Evolutionary conservation across 2,329 filamentous ascomycete genomes (phyloP).

Genomic region (Dactylellina drechsleri): DNA sequence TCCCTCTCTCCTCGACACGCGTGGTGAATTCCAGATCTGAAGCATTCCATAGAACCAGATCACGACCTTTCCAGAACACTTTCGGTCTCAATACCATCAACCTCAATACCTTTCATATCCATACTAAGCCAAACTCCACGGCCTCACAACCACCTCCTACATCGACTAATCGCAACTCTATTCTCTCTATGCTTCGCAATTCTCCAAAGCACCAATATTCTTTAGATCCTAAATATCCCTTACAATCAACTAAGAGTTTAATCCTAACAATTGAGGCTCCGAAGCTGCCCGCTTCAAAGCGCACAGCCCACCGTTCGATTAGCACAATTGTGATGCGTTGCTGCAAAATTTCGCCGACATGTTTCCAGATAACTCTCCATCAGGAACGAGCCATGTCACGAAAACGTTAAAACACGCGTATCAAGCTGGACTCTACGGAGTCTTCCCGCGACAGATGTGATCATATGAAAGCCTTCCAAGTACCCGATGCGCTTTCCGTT

Average conservation of each 20-base stretch:
- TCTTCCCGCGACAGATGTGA: background rate
- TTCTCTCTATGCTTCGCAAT: too few species aligned
- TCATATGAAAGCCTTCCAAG: constrained; percentile 3
- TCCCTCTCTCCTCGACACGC: background rate
- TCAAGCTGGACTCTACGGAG: too few species aligned
- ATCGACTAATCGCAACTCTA: too few species aligned
- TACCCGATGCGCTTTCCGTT: too few species aligned
- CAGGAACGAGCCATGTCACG: constrained; percentile 35
- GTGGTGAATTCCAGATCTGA: constrained; percentile 20
- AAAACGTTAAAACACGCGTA: background rate
- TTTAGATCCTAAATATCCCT: too few species aligned
- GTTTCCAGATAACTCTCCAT: constrained; percentile 55
- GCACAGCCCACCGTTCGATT: background rate
- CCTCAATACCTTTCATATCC: too few species aligned
- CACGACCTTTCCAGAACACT: constrained; percentile 18
- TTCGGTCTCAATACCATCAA: background rate
- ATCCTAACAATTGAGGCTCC: too few species aligned
- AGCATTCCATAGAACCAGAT: constrained; percentile 18
- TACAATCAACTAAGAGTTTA: too few species aligned
- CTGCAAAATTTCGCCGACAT: constrained; percentile 48
- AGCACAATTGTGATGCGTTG: background rate
- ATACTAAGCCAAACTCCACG: background rate
- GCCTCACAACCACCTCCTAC: too few species aligned
- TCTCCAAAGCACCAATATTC: too few species aligned
- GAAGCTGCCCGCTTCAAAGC: background rate